Conservation (phyloP, 2,329 filamentous ascomycete species). For the Capronia epimyces region DNA sequence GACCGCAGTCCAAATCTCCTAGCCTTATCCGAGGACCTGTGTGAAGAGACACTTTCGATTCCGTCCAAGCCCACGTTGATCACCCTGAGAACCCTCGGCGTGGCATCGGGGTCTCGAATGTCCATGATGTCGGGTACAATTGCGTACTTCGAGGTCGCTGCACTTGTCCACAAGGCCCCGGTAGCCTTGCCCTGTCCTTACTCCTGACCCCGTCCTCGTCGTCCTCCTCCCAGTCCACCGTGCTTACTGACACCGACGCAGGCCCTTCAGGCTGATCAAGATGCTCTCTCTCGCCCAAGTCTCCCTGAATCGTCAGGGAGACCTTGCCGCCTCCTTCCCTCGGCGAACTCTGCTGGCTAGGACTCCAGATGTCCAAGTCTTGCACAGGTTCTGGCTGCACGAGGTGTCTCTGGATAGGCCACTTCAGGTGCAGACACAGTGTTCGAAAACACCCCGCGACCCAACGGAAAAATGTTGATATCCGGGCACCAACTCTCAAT, state of each 20-base stretch:
- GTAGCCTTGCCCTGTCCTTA: background rate
- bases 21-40: background rate
- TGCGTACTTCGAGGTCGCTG: background rate
- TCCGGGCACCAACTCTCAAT: too few species aligned
- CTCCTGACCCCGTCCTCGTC: too few species aligned
- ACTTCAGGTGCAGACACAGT: background rate
- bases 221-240: background rate
- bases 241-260: background rate
- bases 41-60: constrained; percentile 6
- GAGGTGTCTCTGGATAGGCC: background rate
- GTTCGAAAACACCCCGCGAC: background rate
- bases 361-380: background rate
- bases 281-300: background rate
- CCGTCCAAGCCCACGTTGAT: constrained; percentile 3
- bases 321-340: background rate
- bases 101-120: constrained; percentile 8
- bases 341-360: background rate
- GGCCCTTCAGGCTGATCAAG: background rate
- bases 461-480: background rate
- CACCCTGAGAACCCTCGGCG: constrained; percentile 14
- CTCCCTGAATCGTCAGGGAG: background rate
- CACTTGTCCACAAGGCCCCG: background rate
- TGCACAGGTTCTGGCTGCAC: background rate
- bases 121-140: constrained; percentile 3
- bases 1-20: constrained; percentile 12